Evolutionary conservation across 2,329 filamentous ascomycete genomes (phyloP), one percentile per base, ranked within the genome.

Genomic region (Aspergillus fumigatus): DNA sequence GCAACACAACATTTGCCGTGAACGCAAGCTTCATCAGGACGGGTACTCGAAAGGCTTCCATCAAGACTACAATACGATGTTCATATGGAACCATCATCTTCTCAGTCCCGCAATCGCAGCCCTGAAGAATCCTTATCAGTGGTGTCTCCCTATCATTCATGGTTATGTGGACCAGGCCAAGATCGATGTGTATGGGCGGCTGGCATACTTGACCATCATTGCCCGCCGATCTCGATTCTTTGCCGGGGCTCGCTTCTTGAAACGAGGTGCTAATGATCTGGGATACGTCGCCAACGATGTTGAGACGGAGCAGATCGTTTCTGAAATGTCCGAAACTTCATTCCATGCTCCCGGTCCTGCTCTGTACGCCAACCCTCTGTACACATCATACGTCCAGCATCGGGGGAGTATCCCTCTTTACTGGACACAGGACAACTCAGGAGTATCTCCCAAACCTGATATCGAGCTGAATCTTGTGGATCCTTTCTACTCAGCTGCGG

Each of bases 211-310:
- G 50, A 95, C 93, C 0, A 87, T 99, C 52, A 96, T 99, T 66
- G 95, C 94, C 3, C 83, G 94, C 55, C 85, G 94, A 32, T 99
- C 94, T 17, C 85, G 94, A 8, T 91, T 90, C 73, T 99, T 97
- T 73, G 94, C 94, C 2, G 94, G 94, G 27, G 94, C 94, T 40
- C 84, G 94, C 3, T 99, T 97, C 64, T 76, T 99, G 53, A 99
- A 99, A 74, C 87, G 94, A 56, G 94, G 94, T 32, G 89, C 92
- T 50, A 99, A 99, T 67, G 94, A 99, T 71, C 73, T 92, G 55
- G 93, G 94, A 14, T 96, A 96, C 70, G 94, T 99, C 54, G 95
- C 94, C 52, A 99, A 99, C 69, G 95, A 99, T 73, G 94, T 99
- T 25, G 95, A 99, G 75, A 97, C 94, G 0, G 94, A 99, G 74